Evolutionary conservation across 495 filamentous ascomycete species (phyloP), one percentile per base, ranked within the genome.

Genomic region (Physcia stellaris): DNA sequence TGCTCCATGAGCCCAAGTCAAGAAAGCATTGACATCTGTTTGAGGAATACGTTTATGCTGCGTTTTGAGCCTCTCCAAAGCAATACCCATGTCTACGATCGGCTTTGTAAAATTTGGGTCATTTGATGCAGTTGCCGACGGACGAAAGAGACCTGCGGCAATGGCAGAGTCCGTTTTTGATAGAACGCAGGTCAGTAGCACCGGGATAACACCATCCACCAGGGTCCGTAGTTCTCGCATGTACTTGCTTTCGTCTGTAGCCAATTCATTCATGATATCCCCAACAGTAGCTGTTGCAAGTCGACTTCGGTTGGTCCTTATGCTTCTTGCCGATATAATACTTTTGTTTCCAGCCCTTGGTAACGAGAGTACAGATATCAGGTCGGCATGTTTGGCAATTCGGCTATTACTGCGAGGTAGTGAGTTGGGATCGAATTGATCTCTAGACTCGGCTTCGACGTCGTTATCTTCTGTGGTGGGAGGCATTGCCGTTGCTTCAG

Each of bases 191-290:
- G 70, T 81, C 37, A 96, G 61, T 2, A 99, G 71, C 6, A 96
- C 92, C 6, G 90, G 92, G 38, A 99, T 82, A 13, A 99, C 90
- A 37, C 93, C 92, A 45, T 92, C 92, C 9, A 96, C 88, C 17
- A 99, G 61, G 13, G 90, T 94, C 42, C 82, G 86, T 9, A 99
- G 68, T 53, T 99, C 90, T 18, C 87, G 80, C 62, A 79, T 80
- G 54, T 96, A 99, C 49, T 90, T 86, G 15, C 71, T 61, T 57
- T 99, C 92, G 43, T 96, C 92, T 4, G 75, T 67, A 11, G 71
- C 66, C 39, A 99, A 70, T 49, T 95, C 88, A 29, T 72, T 64
- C 56, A 99, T 69, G 18, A 99, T 53, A 41, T 85, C 84, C 13
- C 64, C 61, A 10, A 86, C 61, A 3, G 77, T 86, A 15, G 79